Evolutionary conservation across 257 asterid genomes (phyloP), one percentile per base, ranked within the genome.

Genomic region (Solanum arcanum): DNA sequence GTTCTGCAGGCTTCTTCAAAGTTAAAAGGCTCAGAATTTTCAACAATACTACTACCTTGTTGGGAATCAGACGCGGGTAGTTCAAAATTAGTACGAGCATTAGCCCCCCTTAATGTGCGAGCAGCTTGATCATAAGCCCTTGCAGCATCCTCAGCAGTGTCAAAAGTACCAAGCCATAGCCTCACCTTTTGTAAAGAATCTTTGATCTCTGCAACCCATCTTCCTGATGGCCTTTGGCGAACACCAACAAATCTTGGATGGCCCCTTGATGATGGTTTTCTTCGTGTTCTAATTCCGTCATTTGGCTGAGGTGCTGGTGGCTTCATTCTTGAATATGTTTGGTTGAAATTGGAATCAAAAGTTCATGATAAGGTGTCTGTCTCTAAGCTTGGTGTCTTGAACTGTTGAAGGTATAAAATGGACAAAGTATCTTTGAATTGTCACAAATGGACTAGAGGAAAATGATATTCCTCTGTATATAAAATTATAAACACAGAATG

Each of bases 191-290:
- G 98, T 27, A 95, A 44, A 4, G 98, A 95, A 89, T 95, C 97
- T 62, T 95, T 95, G 84, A 95, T 95, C 93, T 95, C 98, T 0
- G 98, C 98, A 3, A 95, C 98, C 98, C 98, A 95, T n/a, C 98
- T 78, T 9, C 98, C 98, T 0, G 98, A 94, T 2, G 98, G 98
- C 35, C 98, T 87, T 49, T 95, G 98, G 20, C 98, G 96, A 49
- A 94, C 97, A 0, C 98, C 98, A 0, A 95, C 96, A 12, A 88
- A 95, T 87, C 93, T 93, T 91, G 92, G 96, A 89, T 95, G 98
- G 31, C 97, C 97, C 84, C 98, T 90, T 2, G 96, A 90, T 41
- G 95, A 89, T 0, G 96, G 88, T 77, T 95, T 95, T 49, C 88
- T 86, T 27, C 94, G 87, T 82, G 90, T 84, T 2, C 91, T 89